A percentile compares a stretch with the other conserved stretches of the same genome.
Evolutionary conservation across 2,329 filamentous ascomycete species (phyloP).

Genomic region (Ceratocystiopsis brevicomis): DNA sequence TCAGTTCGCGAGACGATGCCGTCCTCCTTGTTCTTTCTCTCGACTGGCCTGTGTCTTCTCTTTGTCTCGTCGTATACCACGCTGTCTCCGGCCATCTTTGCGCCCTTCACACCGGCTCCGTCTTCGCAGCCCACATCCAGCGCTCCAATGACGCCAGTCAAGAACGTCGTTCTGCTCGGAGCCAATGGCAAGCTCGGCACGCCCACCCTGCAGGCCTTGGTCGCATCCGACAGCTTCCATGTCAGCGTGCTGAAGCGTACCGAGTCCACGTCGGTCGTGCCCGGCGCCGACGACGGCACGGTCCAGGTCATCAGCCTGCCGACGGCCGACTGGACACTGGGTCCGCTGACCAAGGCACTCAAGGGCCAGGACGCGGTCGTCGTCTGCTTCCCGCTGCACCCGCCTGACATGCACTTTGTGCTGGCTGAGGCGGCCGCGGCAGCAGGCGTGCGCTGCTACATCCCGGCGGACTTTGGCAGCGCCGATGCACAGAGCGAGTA

Average conservation of each 20-base stretch:
- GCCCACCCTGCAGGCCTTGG: constrained; percentile 16
- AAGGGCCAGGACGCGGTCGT: constrained; percentile 32
- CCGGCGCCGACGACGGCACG: constrained; percentile 5
- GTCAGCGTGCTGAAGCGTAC: constrained; percentile 17
- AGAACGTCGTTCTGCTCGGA: constrained; percentile 11
- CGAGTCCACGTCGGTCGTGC: constrained; percentile 13
- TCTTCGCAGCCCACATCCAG: too few relatives aligned
- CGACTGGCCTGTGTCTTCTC: too few relatives aligned
- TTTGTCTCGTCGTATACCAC: too few relatives aligned
- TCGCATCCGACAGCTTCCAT: constrained; percentile 13
- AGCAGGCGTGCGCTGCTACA: constrained; percentile 11
- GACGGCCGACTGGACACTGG: too few relatives aligned
- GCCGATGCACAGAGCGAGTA: constrained; percentile 9
- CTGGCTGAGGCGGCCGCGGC: constrained; percentile 10
- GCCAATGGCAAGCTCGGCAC: constrained; percentile 20
- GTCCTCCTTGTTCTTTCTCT: too few relatives aligned
- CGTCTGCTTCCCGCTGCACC: constrained; percentile 25
- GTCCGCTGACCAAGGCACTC: constrained; percentile 21
- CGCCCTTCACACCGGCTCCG: too few relatives aligned
- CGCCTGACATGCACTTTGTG: constrained; percentile 15
- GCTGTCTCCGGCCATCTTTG: too few relatives aligned
- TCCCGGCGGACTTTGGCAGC: constrained; percentile 13
- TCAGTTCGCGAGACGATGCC: too few relatives aligned
- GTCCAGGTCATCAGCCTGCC: constrained; percentile 3
- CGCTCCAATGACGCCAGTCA: too few relatives aligned